Base-by-base conservation (phyloP, 257 asterid genomes). In the Gentiana dahurica region DNA sequence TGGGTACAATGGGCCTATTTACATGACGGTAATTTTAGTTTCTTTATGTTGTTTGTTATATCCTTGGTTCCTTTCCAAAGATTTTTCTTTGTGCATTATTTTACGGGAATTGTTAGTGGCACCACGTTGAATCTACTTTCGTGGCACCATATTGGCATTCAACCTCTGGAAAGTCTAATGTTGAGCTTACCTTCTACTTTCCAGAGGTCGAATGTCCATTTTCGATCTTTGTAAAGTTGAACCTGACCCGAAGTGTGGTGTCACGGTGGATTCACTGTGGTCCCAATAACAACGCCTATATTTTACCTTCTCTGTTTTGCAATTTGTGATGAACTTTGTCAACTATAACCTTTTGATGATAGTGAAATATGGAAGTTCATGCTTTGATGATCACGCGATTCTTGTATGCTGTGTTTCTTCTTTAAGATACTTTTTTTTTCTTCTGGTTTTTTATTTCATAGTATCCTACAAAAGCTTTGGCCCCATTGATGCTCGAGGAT, bases 391-490 rank as follows among this genome's bases (percentile, higher is more conserved):
- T 1, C 12, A 4, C 33, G 8, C 12, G 5, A 47, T 45, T 32
- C 55, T 34, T 45, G 8, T 34, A 5, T 35, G 37, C 38, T 6
- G 4, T 12, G 10, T 0, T 0, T 9, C 6, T 7, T 41, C 6
- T 7, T 41, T 41, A 41, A 41, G 6, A 7, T 5, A 41, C 46
- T 41, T 5, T 41, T 41, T 41, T 7, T 41, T 64, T 58, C 6
- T 38, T 59, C 5, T 53, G 34, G 24, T 64, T 11, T 13, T 38
- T 57, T 59, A 58, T 51, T n/a, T 59, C 72, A 37, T 76, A 89
- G 97, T 87, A 84, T 74, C 98, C 98, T 62, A 91, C 98, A 41
- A 91, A 91, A 73, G 98, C 98, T 48, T 72, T 91, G 76, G 96
- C 83, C 45, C 96, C 98, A 4, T 55, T 82, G 41, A 81, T 85